phyloP scores from a whole-genome alignment of 2,329 filamentous ascomycete genomes.

The Hymenotorrendiella dingleyae region DNA sequence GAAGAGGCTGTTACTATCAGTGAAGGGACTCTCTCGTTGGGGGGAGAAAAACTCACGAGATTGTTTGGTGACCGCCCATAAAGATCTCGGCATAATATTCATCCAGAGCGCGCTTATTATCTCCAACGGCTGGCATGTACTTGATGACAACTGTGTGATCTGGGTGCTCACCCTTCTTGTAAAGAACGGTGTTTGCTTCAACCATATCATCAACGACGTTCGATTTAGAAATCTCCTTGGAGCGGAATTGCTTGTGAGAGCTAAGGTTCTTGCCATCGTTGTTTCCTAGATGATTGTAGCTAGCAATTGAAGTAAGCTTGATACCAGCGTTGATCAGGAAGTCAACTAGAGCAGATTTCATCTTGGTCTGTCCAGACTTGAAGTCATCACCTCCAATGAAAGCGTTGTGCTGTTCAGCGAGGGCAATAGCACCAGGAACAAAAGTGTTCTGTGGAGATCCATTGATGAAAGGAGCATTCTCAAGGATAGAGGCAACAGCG shows the following conservation, averaged over 20 bases:
- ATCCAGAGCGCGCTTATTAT: conserved; percentile 97
- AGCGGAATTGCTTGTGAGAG: conserved; percentile 97
- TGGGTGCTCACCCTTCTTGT: conserved; percentile 87
- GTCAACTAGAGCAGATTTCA: conserved; percentile 98
- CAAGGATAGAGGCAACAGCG: conserved; percentile 87
- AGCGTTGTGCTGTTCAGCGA: conserved; percentile 78
- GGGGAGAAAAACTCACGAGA: conserved; percentile 53
- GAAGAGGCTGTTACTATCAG: conserved; percentile 61
- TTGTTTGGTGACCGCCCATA: conserved; percentile 96
- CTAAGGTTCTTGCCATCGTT: conserved; percentile 99
- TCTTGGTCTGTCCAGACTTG: conserved; percentile 99
- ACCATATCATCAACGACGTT: conserved; percentile 99
- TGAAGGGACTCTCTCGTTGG: not conserved
- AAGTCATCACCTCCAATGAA: conserved; percentile 99
- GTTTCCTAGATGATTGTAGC: conserved; percentile 99
- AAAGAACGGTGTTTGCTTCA: conserved; percentile 85
- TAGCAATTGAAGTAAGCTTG: conserved; percentile 96
- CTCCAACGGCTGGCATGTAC: conserved; percentile 98
- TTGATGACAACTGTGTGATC: conserved; percentile 99
- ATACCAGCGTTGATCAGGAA: conserved; percentile 98
- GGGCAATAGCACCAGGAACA: conserved; percentile 82
- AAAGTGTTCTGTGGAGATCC: conserved; percentile 99
- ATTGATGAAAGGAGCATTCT: conserved; percentile 93
- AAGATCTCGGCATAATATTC: conserved; percentile 99
- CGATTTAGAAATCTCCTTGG: conserved; percentile 99